A percentile compares a stretch with the other conserved stretches of the same genome.
phyloP scores from a whole-genome alignment of 2,329 filamentous ascomycete species.

The Dactylellina parvicollis region DNA sequence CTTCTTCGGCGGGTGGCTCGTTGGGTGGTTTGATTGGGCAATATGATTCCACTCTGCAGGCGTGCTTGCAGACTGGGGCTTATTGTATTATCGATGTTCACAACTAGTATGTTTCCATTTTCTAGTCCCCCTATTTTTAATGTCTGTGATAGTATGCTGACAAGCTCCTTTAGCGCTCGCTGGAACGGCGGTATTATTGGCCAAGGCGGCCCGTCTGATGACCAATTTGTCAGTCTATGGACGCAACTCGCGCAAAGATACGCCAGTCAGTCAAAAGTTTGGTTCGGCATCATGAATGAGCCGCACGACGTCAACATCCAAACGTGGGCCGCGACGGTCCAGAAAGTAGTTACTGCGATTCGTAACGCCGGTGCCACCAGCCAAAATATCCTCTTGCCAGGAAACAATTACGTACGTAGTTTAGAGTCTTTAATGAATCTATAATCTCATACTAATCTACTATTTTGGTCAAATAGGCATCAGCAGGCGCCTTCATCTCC shows the following conservation, averaged over 20 bases:
- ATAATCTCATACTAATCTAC: neutral
- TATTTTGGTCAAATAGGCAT: slow-evolving; percentile 13
- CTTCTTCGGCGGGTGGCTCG: slow-evolving; percentile 62
- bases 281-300: slow-evolving; percentile 77
- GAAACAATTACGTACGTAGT: slow-evolving; percentile 68
- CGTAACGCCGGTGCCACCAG: slow-evolving; percentile 70
- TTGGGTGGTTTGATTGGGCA: slow-evolving; percentile 66
- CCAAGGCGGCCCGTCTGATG: slow-evolving; percentile 72
- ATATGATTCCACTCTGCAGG: slow-evolving; percentile 69
- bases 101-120: slow-evolving; percentile 28
- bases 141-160: neutral
- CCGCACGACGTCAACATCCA: slow-evolving; percentile 67
- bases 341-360: slow-evolving; percentile 73
- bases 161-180: slow-evolving; percentile 63
- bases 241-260: slow-evolving; percentile 70
- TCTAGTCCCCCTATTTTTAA: neutral
- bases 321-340: slow-evolving; percentile 70
- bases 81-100: slow-evolving; percentile 69
- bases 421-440: neutral
- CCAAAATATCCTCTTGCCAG: slow-evolving; percentile 73
- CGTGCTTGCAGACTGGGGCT: slow-evolving; percentile 69
- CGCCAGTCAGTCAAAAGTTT: slow-evolving; percentile 66
- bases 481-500: slow-evolving; percentile 65
- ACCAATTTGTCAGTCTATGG: slow-evolving; percentile 71
- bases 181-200: slow-evolving; percentile 73